Evolutionary conservation across 2,329 filamentous ascomycete species (phyloP).

Genomic region (Cordyceps sp.): DNA sequence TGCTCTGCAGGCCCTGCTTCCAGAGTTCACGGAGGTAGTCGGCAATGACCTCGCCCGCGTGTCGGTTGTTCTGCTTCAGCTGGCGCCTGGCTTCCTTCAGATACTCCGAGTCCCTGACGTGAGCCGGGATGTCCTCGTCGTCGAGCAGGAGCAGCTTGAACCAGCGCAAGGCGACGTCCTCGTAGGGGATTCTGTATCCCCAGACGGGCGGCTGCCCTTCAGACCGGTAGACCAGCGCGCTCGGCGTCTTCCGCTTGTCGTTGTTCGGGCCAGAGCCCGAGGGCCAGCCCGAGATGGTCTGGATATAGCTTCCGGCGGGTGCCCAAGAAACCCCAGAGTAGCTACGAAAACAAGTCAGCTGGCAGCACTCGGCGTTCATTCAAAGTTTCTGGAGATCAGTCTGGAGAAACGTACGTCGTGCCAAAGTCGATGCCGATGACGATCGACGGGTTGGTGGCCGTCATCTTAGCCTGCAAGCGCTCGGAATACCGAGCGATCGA

Average conservation of each 20-base stretch:
- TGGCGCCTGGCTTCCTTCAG: constrained; percentile 4
- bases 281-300: constrained; percentile 15
- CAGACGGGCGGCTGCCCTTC: constrained; percentile 7
- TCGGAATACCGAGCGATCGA: background rate
- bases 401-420: constrained; percentile 23
- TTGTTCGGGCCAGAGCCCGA: constrained; percentile 6
- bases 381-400: too few relatives aligned
- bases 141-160: constrained; percentile 24
- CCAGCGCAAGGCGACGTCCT: constrained; percentile 15
- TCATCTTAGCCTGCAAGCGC: background rate
- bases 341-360: constrained; percentile 5
- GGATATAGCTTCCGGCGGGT: constrained; percentile 9
- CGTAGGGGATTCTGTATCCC: constrained; percentile 13
- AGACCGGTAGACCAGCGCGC: constrained; percentile 7
- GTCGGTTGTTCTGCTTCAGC: constrained; percentile 3
- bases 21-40: constrained; percentile 18
- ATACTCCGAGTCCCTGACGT: constrained; percentile 8
- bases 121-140: constrained; percentile 9
- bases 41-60: constrained; percentile 12
- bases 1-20: constrained; percentile 10
- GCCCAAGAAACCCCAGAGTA: constrained; percentile 25
- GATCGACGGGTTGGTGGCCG: constrained; percentile 5
- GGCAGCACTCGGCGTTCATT: too few relatives aligned
- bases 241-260: constrained; percentile 16
- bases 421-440: constrained; percentile 28